Evolutionary conservation across 2,329 filamentous ascomycete species (phyloP).

Genomic region (Paramyrothecium roridum): DNA sequence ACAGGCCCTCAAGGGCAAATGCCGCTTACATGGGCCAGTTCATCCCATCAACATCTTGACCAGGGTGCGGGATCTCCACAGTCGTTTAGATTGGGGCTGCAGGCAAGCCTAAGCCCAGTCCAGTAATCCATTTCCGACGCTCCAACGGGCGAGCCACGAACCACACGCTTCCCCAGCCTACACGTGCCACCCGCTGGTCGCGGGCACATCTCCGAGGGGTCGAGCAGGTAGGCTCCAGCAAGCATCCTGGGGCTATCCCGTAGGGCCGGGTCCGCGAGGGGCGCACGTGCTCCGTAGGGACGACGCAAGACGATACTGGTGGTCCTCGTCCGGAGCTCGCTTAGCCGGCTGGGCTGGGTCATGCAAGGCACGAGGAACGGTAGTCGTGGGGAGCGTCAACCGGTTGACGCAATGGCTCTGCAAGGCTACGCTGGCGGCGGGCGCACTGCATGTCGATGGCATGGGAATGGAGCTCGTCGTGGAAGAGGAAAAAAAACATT

Average conservation of each 20-base stretch:
- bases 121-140: not conserved
- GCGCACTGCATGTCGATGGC: not conserved
- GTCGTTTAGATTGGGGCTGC: not conserved
- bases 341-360: not conserved
- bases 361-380: not conserved
- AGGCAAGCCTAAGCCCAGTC: not conserved
- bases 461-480: not conserved
- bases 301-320: not conserved
- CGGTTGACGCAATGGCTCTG: not conserved
- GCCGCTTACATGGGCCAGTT: too few species aligned
- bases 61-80: too few species aligned
- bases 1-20: too few species aligned
- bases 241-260: not conserved
- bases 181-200: not conserved
- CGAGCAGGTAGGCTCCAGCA: not conserved
- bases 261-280: not conserved
- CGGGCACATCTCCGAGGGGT: not conserved
- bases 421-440: not conserved
- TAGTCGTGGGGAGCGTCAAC: not conserved
- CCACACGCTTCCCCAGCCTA: not conserved
- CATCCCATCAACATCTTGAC: too few species aligned
- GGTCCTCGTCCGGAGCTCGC: too few species aligned
- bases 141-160: not conserved
- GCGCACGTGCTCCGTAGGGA: not conserved
- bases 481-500: not conserved